These are phyloP conservation scores for Peniophora sp. DNA, from an alignment of 1,284 basidiomycete genomes.

Conservation along the genomic window DNA sequence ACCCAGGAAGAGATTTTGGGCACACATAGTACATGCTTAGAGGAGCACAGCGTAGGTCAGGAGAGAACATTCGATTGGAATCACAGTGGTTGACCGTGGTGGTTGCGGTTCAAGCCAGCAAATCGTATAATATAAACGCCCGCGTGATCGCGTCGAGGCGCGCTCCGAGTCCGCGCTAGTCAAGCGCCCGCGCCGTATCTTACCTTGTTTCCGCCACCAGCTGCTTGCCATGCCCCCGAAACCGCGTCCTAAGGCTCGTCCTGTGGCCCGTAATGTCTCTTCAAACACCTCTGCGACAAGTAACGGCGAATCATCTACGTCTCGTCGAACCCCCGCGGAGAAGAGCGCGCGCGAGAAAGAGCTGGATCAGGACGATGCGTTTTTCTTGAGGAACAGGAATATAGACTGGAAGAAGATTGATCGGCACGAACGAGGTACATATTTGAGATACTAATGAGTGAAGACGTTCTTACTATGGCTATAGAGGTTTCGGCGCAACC, in stretches of 20 bases:
- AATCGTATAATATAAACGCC: slow-evolving; percentile 14
- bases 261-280: slow-evolving; percentile 9
- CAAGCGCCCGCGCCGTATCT: background rate
- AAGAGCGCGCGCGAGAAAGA: slow-evolving; percentile 12
- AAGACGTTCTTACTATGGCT: background rate
- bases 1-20: no score
- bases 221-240: slow-evolving; percentile 9
- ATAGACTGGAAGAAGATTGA: slow-evolving; percentile 53
- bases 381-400: slow-evolving; percentile 56
- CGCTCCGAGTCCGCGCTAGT: background rate
- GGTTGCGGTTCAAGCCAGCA: no score
- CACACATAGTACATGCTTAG: no score
- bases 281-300: background rate
- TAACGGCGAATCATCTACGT: background rate
- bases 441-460: background rate
- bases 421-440: slow-evolving; percentile 42
- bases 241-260: slow-evolving; percentile 11
- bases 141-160: background rate
- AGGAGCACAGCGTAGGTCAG: no score
- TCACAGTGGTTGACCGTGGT: slow-evolving; percentile 25
- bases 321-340: background rate
- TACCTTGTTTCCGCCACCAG: slow-evolving; percentile 2
- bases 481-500: slow-evolving; percentile 4
- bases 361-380: slow-evolving; percentile 48
- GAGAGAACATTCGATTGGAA: no score